Evolutionary conservation across 108 stramenopile genomes (phyloP).

Genomic region (Pseudonitzschia multiseries): DNA sequence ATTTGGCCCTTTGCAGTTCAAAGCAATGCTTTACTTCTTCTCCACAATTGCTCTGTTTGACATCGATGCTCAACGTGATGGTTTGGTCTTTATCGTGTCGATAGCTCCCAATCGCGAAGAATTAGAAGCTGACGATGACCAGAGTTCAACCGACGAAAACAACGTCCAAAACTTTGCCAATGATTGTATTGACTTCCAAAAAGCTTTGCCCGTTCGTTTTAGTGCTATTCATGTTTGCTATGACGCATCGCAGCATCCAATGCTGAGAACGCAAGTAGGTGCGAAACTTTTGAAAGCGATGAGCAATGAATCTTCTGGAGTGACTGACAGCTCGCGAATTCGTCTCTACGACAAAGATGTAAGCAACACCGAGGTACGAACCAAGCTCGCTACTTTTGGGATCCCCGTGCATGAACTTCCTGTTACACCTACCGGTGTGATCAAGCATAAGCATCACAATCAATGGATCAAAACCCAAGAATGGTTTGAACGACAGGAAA

Average conservation of each 20-base stretch:
- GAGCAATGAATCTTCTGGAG: no score
- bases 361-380: not conserved
- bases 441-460: conserved; percentile 8
- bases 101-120: not conserved
- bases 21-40: conserved; percentile 2
- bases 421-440: not conserved
- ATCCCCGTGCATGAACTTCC: conserved; percentile 19
- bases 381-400: conserved; percentile 11
- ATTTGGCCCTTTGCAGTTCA: not conserved
- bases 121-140: not conserved
- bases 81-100: not conserved
- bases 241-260: not conserved
- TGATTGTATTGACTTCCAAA: not conserved
- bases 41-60: not conserved
- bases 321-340: no score
- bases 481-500: not conserved
- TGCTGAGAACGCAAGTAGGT: no score
- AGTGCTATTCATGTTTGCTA: conserved; percentile 12
- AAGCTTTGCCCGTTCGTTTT: not conserved
- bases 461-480: conserved; percentile 12
- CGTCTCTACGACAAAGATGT: no score
- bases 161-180: not conserved
- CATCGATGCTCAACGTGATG: conserved; percentile 4
- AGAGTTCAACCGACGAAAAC: not conserved
- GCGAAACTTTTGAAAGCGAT: no score